phyloP scores from a whole-genome alignment of 2,329 filamentous ascomycete species.

The Penicillium sumatraense region DNA sequence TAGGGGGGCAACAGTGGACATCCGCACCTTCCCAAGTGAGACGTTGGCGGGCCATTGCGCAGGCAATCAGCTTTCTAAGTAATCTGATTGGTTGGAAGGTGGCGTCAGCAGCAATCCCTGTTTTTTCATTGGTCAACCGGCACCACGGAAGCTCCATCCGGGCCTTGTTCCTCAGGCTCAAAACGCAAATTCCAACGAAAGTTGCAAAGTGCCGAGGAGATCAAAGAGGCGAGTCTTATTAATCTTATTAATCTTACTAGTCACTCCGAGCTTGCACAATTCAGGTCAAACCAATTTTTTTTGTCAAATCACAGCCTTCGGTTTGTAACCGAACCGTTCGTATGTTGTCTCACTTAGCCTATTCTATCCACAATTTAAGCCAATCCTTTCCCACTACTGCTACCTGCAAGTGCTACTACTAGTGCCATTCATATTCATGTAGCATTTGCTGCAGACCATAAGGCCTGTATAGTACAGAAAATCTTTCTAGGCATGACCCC shows the following conservation, averaged over 20 bases:
- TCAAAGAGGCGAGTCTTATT: slow-evolving; percentile 1
- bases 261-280: too few relatives aligned
- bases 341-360: not conserved
- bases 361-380: not conserved
- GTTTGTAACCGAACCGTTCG: not conserved
- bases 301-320: not conserved
- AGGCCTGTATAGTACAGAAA: slow-evolving; percentile 1
- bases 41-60: slow-evolving; percentile 18
- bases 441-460: not conserved
- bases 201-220: not conserved
- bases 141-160: slow-evolving; percentile 8
- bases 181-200: slow-evolving; percentile 3
- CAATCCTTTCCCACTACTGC: too few relatives aligned
- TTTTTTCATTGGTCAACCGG: slow-evolving; percentile 28
- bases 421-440: not conserved
- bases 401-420: too few relatives aligned
- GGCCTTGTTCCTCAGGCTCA: slow-evolving; percentile 8
- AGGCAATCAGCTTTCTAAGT: slow-evolving; percentile 33
- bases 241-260: too few relatives aligned
- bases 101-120: slow-evolving; percentile 25
- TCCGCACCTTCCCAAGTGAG: slow-evolving; percentile 26
- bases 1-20: slow-evolving; percentile 26
- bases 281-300: not conserved
- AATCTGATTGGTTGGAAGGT: slow-evolving; percentile 26
- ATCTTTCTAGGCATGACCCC: not conserved